Base-by-base conservation (phyloP, 23 red algal species). In the Cyanidium caldarium region DNA sequence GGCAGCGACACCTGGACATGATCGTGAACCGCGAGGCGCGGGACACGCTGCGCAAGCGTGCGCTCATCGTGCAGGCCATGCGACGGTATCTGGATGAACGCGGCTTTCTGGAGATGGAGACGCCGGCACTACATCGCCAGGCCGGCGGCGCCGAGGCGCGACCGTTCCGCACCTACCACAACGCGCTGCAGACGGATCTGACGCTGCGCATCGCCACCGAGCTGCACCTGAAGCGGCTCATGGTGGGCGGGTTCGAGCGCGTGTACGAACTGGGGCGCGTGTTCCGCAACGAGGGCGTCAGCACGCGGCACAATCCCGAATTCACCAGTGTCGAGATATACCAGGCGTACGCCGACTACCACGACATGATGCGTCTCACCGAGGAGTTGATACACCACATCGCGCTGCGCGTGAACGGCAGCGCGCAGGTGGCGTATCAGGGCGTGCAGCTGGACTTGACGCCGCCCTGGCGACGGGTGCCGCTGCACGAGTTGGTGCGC, bases 291-390 rank as follows among this genome's bases (percentile, higher is more conserved):
- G 89, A 95, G 44, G 89, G 89, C 21, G 75, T 95, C 23, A 82
- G 76, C 42, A 79, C 82, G 1, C 73, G 89, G 65, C 89, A 95
- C 69, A 95, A 95, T 72, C 89, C 89, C 17, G 89, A 95, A 57
- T 95, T 95, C 74, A 95, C 89, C 34, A 82, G 76, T 35, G 80
- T 95, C 70, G 89, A 95, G 61, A 80, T 95, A n/a, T 95, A 95
- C 57, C 71, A 95, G 42, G 82, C 76, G 17, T 95, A 95, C 46
- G 81, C 81, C n/a, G 89, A 95, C 72, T 95, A 95, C 45, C 40
- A 58, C 16, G 71, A 77, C 30, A 83, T 76, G 43, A 95, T 95
- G 89, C 2, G 43, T 20, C 84, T 95, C 15, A 95, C 83, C 0
- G 89, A 95, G 76, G 70, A 87, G 41, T 38, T 95, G 25, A 73